phyloP scores from a whole-genome alignment of 192 early-diverging fungal genomes.

The Umbelopsis vinacea region DNA sequence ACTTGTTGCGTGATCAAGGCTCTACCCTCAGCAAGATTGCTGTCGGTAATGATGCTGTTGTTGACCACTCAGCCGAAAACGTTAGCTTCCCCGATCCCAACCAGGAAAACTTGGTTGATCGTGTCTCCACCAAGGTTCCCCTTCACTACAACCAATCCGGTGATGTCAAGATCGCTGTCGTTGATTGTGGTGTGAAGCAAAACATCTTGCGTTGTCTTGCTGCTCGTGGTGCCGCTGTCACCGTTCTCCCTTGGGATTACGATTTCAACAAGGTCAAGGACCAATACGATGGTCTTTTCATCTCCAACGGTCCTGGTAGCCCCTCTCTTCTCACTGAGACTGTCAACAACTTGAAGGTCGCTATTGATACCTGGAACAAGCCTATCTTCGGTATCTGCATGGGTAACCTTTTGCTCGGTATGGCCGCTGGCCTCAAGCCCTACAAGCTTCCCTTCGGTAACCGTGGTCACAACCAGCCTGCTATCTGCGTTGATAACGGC shows the following conservation, averaged over 20 bases:
- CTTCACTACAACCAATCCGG: constrained; percentile 77
- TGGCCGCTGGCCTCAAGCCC: constrained; percentile 83
- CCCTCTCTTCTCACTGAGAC: constrained; percentile 71
- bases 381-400: constrained; percentile 99
- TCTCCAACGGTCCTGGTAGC: constrained; percentile 93
- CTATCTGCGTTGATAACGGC: constrained; percentile 74
- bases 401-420: constrained; percentile 91
- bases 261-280: constrained; percentile 63
- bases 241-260: constrained; percentile 89
- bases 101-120: constrained; percentile 71
- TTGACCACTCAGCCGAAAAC: constrained; percentile 35
- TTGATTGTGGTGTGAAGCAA: constrained; percentile 93
- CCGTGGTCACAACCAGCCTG: constrained; percentile 96
- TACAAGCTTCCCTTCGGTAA: constrained; percentile 95
- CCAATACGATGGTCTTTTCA: constrained; percentile 86
- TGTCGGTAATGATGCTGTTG: constrained; percentile 60
- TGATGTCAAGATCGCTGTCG: constrained; percentile 79
- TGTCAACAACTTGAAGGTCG: constrained; percentile 69
- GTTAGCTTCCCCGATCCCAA: constrained; percentile 73
- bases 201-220: constrained; percentile 90
- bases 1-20: constrained; percentile 82
- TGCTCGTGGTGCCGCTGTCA: constrained; percentile 78
- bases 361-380: constrained; percentile 63
- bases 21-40: constrained; percentile 82
- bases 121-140: constrained; percentile 76